Conservation (phyloP, 2,329 filamentous ascomycete species). For the Paecilomyces sp. region DNA sequence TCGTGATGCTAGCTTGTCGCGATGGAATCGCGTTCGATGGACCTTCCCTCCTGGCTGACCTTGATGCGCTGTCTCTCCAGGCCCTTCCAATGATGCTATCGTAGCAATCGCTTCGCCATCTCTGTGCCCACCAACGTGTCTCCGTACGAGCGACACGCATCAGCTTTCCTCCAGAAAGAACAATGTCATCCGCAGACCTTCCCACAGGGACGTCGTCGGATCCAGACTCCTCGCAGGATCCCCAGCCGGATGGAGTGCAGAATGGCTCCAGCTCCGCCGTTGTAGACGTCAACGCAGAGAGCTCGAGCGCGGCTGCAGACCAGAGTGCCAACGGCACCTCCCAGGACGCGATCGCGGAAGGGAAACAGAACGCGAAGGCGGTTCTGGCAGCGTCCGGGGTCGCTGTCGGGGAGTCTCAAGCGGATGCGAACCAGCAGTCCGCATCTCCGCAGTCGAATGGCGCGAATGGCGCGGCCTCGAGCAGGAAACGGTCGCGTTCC, state of each 20-base stretch:
- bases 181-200: slow-evolving; percentile 30
- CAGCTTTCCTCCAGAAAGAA: slow-evolving; percentile 3
- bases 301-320: slow-evolving; percentile 14
- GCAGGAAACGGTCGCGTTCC: slow-evolving; percentile 54
- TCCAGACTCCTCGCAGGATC: slow-evolving; percentile 15
- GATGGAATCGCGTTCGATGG: background rate
- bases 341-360: slow-evolving; percentile 46
- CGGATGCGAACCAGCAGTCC: slow-evolving; percentile 18
- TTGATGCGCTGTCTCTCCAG: slow-evolving; percentile 5
- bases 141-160: slow-evolving; percentile 14
- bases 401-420: slow-evolving; percentile 20
- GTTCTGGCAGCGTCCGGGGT: slow-evolving; percentile 48
- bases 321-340: slow-evolving; percentile 19
- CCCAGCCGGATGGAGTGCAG: slow-evolving; percentile 14
- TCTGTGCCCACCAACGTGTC: slow-evolving; percentile 13
- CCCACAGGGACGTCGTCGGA: slow-evolving; percentile 15
- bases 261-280: slow-evolving; percentile 18
- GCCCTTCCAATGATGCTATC: slow-evolving; percentile 23
- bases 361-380: slow-evolving; percentile 55
- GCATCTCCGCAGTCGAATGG: slow-evolving; percentile 22
- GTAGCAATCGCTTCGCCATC: slow-evolving; percentile 17
- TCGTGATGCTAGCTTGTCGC: background rate
- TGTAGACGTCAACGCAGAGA: slow-evolving; percentile 13
- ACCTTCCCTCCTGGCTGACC: slow-evolving; percentile 8
- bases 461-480: slow-evolving; percentile 44